These are phyloP conservation scores for Neurospora tetrasperma DNA, from an alignment of 495 filamentous ascomycete genomes.

Conservation along the genomic window DNA sequence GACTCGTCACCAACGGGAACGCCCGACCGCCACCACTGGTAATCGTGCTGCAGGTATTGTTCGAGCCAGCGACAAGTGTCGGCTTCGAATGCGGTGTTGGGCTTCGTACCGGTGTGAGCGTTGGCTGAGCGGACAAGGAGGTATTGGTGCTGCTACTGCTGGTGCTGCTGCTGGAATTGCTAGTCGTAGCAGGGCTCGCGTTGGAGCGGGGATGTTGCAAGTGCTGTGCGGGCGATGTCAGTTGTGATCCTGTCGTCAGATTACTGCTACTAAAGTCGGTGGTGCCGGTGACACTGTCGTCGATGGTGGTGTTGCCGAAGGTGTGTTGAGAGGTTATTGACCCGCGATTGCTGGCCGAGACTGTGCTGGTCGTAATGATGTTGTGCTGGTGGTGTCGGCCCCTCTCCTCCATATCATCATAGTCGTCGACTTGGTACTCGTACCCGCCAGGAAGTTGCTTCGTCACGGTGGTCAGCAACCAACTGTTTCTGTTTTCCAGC, in stretches of 20 bases:
- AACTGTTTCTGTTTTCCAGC: constrained; percentile 24
- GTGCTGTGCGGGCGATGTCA: background rate
- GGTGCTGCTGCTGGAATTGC: background rate
- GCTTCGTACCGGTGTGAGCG: background rate
- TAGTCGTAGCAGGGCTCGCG: background rate
- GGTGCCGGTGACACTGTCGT: background rate
- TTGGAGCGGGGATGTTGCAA: background rate
- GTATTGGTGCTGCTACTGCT: background rate
- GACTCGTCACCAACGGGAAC: background rate
- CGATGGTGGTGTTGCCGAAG: background rate
- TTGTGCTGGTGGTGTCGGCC: background rate
- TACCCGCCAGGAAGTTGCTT: constrained; percentile 19
- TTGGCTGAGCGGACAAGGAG: background rate
- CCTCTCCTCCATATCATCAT: background rate
- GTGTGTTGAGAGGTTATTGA: background rate
- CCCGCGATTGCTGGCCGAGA: background rate
- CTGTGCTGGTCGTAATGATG: background rate
- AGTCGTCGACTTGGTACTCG: background rate
- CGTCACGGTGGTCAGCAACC: constrained; percentile 19
- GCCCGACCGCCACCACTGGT: background rate
- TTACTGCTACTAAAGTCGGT: background rate
- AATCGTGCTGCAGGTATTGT: background rate
- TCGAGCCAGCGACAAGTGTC: background rate
- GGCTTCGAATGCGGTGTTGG: background rate
- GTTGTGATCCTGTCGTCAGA: background rate